Base-by-base conservation (phyloP, 169 alveolate species). In the Neospora caninum region DNA sequence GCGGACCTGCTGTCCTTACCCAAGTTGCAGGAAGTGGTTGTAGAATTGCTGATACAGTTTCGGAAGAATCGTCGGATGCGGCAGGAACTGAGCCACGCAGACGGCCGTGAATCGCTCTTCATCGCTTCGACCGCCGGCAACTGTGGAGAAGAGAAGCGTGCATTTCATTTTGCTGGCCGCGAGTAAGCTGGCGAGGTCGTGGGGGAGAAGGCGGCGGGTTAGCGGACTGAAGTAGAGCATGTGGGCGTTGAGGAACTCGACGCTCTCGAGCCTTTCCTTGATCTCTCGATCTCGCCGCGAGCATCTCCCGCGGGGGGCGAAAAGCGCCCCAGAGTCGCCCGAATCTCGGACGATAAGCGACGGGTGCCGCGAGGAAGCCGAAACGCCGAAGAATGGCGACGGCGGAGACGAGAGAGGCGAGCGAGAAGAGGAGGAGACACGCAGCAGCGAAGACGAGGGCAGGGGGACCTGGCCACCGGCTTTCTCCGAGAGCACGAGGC, bases 11-110 rank as follows among this genome's bases (percentile, higher is more conserved):
- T 10, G 7, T 38, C 10, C 45, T 34, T 49, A 86, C 92, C 80
- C 49, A 16, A 86, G 80, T n/a, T 86, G 80, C 31, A 86, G 92
- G 80, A 86, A 86, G 92, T 86, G 80, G 34, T 86, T 86, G 92
- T 86, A 86, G 80, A 86, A 53, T 80, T 86, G 92, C 31, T 86
- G 92, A n/a, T 86, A 86, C 54, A 53, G 80, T 41, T 86, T 43
- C 45, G 92, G 92, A 2, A 86, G 92, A 53, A 86, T 7, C 27
- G 92, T 39, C 4, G 78, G 49, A 39, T 49, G 80, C 27, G 92
- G 92, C 31, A 86, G 80, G 45, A 34, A 49, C 49, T 86, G 92
- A 42, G 80, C 49, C 29, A 53, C 80, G 41, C 41, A 86, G n/a
- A 86, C 49, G 34, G 80, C 92, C 0, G 53, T 38, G 70, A 53